Base-by-base conservation (phyloP, 495 filamentous ascomycete genomes). In the Cairneyella variabilis region DNA sequence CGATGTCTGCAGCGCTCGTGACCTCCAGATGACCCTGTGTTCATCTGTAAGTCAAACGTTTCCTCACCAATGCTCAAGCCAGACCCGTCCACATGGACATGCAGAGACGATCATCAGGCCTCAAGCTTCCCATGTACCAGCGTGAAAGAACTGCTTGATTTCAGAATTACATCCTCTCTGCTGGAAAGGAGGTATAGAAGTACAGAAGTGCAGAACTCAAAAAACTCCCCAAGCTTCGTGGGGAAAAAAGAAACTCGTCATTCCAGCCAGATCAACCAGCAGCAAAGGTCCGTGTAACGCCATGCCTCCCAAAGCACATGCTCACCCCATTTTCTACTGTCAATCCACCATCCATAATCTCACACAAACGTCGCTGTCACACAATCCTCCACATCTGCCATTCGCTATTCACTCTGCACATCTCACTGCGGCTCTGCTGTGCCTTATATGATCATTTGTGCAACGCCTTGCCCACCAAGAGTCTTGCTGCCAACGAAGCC, bases 401-500 rank as follows among this genome's bases (percentile, higher is more conserved):
- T 21, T 51, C 36, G 10, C n/a, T 9, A 17, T n/a, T 28, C 16
- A 44, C 28, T 41, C 12, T 22, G 1, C 23, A 17, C 12, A 4
- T 10, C 47, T 45, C 48, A 23, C 14, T 44, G 8, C 40, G 21
- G 40, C 42, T 47, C 41, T 20, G 3, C 4, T 20, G 36, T 17
- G 11, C 34, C 62, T 78, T 77, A 97, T 66, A 98, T 91, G 73
- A 99, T 97, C 95, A 97, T 97, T 76, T 97, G 92, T 55, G 91
- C 92, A 57, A 97, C 83, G 17, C 95, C 93, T 56, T 88, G 86
- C 36, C 93, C 93, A 56, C 93, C 93, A 53, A 99, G 73, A 18
- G 95, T 97, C 83, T 97, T 97, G 76, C 91, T 97, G 27, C 90
- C 87, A 48, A 95, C 81, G 69, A 99, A 99, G 22, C 86, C 89